These are phyloP conservation scores for Pseudonectria foliicola DNA, from an alignment of 2,329 filamentous ascomycete genomes.

Conservation along the genomic window DNA sequence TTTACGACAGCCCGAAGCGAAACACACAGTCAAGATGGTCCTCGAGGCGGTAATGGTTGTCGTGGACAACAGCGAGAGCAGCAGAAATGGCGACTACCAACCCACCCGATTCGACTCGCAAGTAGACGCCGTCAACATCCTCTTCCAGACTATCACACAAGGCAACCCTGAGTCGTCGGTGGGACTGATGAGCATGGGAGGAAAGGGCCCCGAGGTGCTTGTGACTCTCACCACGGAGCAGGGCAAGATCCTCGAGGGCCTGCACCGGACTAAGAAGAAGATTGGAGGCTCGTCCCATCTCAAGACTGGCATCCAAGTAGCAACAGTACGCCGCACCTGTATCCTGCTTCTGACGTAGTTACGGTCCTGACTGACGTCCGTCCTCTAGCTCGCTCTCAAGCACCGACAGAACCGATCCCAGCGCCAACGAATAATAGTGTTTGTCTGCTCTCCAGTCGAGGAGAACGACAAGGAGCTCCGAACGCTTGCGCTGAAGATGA, in stretches of 20 bases:
- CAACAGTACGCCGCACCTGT: constrained; percentile 59
- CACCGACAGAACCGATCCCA: constrained; percentile 98
- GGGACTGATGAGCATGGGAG: constrained; percentile 97
- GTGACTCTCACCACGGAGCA: constrained; percentile 95
- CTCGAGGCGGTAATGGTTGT: constrained; percentile 99
- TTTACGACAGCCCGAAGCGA: constrained; percentile 6
- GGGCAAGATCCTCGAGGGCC: constrained; percentile 86
- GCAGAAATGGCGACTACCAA: constrained; percentile 88
- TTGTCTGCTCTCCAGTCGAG: constrained; percentile 85
- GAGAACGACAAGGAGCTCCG: constrained; percentile 86
- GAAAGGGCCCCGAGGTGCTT: constrained; percentile 92
- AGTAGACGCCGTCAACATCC: constrained; percentile 86
- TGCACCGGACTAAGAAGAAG: constrained; percentile 84
- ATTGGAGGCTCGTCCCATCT: constrained; percentile 85
- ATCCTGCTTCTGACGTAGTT: not conserved
- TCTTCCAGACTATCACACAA: constrained; percentile 93
- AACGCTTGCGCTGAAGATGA: constrained; percentile 94
- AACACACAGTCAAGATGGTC: constrained; percentile 67
- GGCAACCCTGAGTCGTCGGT: constrained; percentile 96
- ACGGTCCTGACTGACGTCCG: constrained; percentile 15
- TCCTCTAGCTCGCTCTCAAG: constrained; percentile 76
- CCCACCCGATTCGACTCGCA: constrained; percentile 95
- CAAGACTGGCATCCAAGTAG: constrained; percentile 90
- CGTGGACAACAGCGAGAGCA: constrained; percentile 98
- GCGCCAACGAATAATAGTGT: constrained; percentile 92